A percentile compares a stretch with the other conserved stretches of the same genome.
Evolutionary conservation across 2,329 filamentous ascomycete genomes (phyloP).

Genomic region (Thielaviopsis musarum): DNA sequence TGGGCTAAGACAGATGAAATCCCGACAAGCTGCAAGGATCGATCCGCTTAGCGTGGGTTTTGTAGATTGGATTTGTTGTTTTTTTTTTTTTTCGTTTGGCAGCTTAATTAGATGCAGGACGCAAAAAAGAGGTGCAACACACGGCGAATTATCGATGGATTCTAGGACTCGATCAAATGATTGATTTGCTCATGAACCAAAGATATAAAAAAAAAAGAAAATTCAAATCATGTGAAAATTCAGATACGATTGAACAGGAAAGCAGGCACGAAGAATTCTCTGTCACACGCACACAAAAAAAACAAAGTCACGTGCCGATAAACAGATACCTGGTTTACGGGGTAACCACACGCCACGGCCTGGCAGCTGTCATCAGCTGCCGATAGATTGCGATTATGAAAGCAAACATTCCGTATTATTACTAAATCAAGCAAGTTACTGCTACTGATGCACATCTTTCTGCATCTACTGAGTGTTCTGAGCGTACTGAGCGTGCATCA

Average conservation of each 20-base stretch:
- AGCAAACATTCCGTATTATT: no score
- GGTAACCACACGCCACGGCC: not conserved
- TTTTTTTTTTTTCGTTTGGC: no score
- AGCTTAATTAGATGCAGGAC: no score
- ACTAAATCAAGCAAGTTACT: no score
- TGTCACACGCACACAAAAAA: not conserved
- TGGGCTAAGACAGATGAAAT: no score
- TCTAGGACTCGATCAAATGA: no score
- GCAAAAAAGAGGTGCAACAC: no score
- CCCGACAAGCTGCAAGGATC: no score
- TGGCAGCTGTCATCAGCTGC: not conserved
- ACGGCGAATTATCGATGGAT: no score
- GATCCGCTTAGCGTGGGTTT: no score
- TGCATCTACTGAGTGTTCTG: not conserved
- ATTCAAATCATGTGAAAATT: not conserved
- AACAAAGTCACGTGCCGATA: slow-evolving; percentile 10
- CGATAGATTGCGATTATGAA: not conserved
- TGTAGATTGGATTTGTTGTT: no score
- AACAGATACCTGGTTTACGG: not conserved
- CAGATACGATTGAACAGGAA: not conserved
- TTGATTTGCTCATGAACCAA: no score
- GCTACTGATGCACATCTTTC: not conserved
- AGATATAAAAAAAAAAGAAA: not conserved
- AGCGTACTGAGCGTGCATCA: not conserved
- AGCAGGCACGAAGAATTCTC: not conserved